Base-by-base conservation (phyloP, 495 filamentous ascomycete species). In the Durotheca rogersii region DNA sequence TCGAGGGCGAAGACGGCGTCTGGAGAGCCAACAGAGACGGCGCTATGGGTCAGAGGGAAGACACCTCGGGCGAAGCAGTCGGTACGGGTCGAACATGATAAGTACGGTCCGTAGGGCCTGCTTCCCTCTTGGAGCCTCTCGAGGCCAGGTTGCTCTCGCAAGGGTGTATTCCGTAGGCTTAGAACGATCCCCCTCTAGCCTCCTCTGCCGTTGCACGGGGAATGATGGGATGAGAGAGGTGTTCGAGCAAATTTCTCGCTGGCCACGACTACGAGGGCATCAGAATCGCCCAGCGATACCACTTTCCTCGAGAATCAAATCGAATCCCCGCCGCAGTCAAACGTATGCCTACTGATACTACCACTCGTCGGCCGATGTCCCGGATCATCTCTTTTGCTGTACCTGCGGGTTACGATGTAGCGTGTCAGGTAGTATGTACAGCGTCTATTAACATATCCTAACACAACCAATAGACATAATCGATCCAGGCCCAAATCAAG, bases 21-120 rank as follows among this genome's bases (percentile, higher is more conserved):
- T 97, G 92, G 92, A 84, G 91, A 74, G 89, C 87, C 50, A 97
- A 97, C 75, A 71, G 86, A 61, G 90, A 95, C 72, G 84, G 88
- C 35, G 70, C 72, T 64, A 67, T 60, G 6, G 86, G 83, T 4
- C 72, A 72, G 41, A 68, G n/a, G n/a, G n/a, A n/a, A 62, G 49
- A 49, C 69, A 17, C 39, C 56, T 5, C n/a, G n/a, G n/a, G n/a
- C n/a, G n/a, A n/a, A n/a, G n/a, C n/a, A n/a, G n/a, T n/a, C n/a
- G n/a, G n/a, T n/a, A n/a, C n/a, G n/a, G n/a, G n/a, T n/a, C n/a
- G n/a, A n/a, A n/a, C n/a, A n/a, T n/a, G n/a, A n/a, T n/a, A n/a
- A n/a, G n/a, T n/a, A n/a, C n/a, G n/a, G n/a, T n/a, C n/a, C n/a
- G n/a, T n/a, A n/a, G n/a, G n/a, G n/a, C n/a, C n/a, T n/a, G n/a